Evolutionary conservation across 2,329 filamentous ascomycete genomes (phyloP).

Genomic region (Aspergillus terreus): DNA sequence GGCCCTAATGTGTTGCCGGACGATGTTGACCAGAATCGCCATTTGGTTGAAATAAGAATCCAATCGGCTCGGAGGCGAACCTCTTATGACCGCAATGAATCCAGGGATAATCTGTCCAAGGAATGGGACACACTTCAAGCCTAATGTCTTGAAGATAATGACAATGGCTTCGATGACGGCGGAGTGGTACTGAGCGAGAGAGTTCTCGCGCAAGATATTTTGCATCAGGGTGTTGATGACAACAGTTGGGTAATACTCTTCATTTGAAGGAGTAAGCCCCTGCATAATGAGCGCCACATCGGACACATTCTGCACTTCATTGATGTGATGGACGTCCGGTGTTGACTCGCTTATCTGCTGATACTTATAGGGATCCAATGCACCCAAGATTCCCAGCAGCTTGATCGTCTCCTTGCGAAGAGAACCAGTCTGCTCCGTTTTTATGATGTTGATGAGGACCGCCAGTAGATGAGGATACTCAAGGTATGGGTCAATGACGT

Average conservation of each 20-base stretch:
- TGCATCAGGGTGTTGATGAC: conserved; percentile 94
- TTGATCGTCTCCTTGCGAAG: conserved; percentile 94
- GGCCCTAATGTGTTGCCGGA: conserved; percentile 91
- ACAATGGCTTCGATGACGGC: conserved; percentile 96
- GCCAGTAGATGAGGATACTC: conserved; percentile 93
- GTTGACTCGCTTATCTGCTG: conserved; percentile 86
- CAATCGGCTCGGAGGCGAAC: conserved; percentile 70
- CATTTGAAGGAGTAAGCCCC: conserved; percentile 89
- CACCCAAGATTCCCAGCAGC: conserved; percentile 89
- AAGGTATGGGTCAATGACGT: conserved; percentile 93
- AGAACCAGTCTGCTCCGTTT: conserved; percentile 81
- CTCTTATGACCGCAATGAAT: conserved; percentile 83
- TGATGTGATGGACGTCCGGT: conserved; percentile 71
- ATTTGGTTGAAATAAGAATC: conserved; percentile 98
- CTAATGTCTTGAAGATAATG: conserved; percentile 96
- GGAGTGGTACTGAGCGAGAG: conserved; percentile 84
- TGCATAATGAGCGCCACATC: conserved; percentile 99
- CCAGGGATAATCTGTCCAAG: conserved; percentile 91
- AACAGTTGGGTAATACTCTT: conserved; percentile 97
- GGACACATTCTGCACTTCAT: conserved; percentile 67
- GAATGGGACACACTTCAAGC: conserved; percentile 93
- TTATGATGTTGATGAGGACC: conserved; percentile 89
- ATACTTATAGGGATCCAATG: conserved; percentile 92
- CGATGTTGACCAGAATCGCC: conserved; percentile 87
- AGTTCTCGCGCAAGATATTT: conserved; percentile 80